These are phyloP conservation scores for Polymyxa betae DNA, from an alignment of 208 protist species.

Conservation along the genomic window DNA sequence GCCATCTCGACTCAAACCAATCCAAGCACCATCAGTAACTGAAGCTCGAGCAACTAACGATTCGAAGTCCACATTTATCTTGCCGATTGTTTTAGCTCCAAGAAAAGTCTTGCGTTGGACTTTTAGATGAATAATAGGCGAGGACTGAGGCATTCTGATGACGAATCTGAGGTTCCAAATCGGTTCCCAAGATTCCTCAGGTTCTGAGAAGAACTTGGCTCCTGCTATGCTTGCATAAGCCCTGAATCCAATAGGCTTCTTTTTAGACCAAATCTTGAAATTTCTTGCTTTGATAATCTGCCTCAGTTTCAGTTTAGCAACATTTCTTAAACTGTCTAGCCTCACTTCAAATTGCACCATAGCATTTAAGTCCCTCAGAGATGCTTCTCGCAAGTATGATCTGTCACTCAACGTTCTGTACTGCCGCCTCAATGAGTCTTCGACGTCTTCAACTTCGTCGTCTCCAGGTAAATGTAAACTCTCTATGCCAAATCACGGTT, in stretches of 20 bases:
- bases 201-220: neutral
- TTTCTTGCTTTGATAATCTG: slow-evolving; percentile 2
- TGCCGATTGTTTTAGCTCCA: neutral
- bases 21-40: slow-evolving; percentile 20
- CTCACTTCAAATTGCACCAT: slow-evolving; percentile 31
- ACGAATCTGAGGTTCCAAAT: neutral
- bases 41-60: neutral
- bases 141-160: neutral
- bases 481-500: no score
- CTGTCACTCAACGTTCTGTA: neutral
- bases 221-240: neutral
- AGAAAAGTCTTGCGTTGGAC: neutral
- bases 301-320: neutral
- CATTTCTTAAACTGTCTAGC: neutral
- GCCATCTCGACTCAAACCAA: neutral
- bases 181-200: slow-evolving; percentile 11
- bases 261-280: neutral
- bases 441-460: neutral
- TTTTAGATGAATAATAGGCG: neutral
- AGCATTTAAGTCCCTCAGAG: slow-evolving; percentile 1
- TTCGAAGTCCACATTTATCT: neutral
- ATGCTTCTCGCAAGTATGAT: slow-evolving; percentile 22
- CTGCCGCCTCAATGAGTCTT: neutral
- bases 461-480: neutral
- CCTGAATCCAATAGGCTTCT: neutral